Evolutionary conservation across 2,329 filamentous ascomycete species (phyloP).

Genomic region (Pseudocercospora macadamiae): DNA sequence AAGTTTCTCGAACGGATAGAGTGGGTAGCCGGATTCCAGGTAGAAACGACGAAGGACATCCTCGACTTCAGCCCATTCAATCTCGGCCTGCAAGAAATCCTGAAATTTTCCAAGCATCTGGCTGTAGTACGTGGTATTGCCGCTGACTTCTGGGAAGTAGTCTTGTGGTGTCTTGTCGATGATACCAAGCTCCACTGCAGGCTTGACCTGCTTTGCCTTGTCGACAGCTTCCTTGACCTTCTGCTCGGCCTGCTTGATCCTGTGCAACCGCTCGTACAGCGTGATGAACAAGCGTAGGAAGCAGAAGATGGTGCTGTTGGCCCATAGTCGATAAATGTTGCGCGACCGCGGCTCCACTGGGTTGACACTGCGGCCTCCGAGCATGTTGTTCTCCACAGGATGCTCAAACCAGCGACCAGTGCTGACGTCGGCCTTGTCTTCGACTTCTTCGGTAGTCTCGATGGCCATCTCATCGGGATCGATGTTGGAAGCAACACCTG

Average conservation of each 20-base stretch:
- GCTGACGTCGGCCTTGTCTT: conserved; percentile 61
- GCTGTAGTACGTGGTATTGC: conserved; percentile 75
- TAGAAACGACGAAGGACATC: conserved; percentile 92
- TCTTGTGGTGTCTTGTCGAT: conserved; percentile 73
- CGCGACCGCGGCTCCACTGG: conserved; percentile 79
- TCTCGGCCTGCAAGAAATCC: conserved; percentile 78
- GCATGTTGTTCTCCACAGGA: conserved; percentile 58
- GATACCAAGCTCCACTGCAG: conserved; percentile 81
- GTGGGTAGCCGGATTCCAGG: conserved; percentile 83
- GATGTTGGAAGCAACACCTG: conserved; percentile 74
- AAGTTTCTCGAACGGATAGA: conserved; percentile 91
- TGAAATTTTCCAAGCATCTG: conserved; percentile 85
- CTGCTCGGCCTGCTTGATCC: conserved; percentile 78
- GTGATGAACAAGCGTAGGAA: conserved; percentile 93
- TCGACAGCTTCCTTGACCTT: conserved; percentile 74
- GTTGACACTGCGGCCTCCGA: conserved; percentile 67
- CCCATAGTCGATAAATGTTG: conserved; percentile 84
- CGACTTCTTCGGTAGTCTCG: conserved; percentile 30
- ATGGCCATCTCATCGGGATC: conserved; percentile 77
- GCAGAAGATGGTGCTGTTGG: conserved; percentile 87
- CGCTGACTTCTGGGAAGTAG: conserved; percentile 71
- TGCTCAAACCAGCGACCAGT: conserved; percentile 67
- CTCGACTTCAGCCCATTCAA: conserved; percentile 82
- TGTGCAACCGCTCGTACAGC: conserved; percentile 81
- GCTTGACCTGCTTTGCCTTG: conserved; percentile 73